Conservation (phyloP, 805 yeast species). For the Peterozyma xylosa region DNA sequence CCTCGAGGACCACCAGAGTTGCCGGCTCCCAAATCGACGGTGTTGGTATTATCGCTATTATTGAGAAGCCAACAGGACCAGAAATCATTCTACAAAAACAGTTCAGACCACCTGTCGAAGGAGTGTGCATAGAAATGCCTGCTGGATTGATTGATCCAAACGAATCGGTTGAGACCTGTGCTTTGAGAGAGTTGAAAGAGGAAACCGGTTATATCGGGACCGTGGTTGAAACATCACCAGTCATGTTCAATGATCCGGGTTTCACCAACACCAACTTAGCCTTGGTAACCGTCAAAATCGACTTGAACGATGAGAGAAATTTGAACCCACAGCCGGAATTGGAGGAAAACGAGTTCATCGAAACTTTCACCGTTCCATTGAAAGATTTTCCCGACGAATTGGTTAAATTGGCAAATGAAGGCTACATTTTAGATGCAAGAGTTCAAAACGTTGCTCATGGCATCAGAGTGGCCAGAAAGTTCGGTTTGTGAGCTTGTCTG, state of each 20-base stretch:
- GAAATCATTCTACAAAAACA: conserved; percentile 70
- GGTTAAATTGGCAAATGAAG: conserved; percentile 45
- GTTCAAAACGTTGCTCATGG: conserved; percentile 86
- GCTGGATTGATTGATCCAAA: conserved; percentile 90
- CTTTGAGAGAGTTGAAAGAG: conserved; percentile 80
- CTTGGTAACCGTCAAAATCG: conserved; percentile 73
- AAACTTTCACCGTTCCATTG: conserved; percentile 71
- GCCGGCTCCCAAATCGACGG: conserved; percentile 68
- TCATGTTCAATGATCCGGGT: conserved; percentile 48
- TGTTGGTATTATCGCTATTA: conserved; percentile 78
- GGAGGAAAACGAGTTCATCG: conserved; percentile 91
- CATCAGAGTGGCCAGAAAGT: conserved; percentile 41
- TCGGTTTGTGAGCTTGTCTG: background rate
- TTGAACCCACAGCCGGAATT: conserved; percentile 61
- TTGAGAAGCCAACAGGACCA: conserved; percentile 43
- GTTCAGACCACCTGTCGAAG: conserved; percentile 86
- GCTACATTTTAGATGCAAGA: conserved; percentile 79
- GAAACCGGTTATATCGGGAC: conserved; percentile 89
- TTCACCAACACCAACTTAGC: conserved; percentile 84
- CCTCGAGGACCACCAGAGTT: conserved; percentile 70
- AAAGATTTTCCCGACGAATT: conserved; percentile 47
- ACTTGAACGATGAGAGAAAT: conserved; percentile 59
- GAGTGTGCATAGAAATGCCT: conserved; percentile 87
- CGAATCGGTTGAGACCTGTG: conserved; percentile 73
- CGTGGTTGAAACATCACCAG: conserved; percentile 23